These are phyloP conservation scores for Picea sitchensis DNA, from an alignment of 75 land plant species.

Conservation along the genomic window DNA sequence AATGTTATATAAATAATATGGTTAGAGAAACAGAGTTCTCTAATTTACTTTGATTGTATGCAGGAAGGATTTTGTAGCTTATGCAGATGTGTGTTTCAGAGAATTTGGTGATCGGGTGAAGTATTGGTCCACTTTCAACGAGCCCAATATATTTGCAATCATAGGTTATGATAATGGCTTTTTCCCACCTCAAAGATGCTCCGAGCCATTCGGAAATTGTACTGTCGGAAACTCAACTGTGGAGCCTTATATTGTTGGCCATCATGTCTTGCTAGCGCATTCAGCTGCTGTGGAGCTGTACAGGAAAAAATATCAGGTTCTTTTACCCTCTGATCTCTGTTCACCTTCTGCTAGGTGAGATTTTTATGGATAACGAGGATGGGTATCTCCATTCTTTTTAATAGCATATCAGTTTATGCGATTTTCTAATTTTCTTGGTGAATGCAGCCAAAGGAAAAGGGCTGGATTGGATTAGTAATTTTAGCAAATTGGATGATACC, in stretches of 20 bases:
- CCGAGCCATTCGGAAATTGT: constrained; percentile 37
- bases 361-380: not conserved
- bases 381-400: not conserved
- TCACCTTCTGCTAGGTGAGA: not conserved
- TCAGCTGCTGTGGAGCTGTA: constrained; percentile 26
- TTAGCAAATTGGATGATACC: constrained; percentile 34
- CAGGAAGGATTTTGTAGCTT: constrained; percentile 35
- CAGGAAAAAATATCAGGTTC: constrained; percentile 23
- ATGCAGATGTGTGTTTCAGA: constrained; percentile 40
- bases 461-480: constrained; percentile 35
- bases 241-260: constrained; percentile 51
- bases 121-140: constrained; percentile 46
- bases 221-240: constrained; percentile 36
- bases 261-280: constrained; percentile 38
- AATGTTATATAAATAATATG: no score
- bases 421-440: not conserved
- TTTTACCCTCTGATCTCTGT: not conserved
- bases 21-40: no score
- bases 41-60: not conserved
- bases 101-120: constrained; percentile 44
- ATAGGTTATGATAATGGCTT: constrained; percentile 25
- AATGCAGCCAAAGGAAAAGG: constrained; percentile 39
- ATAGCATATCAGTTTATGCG: not conserved
- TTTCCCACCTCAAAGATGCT: constrained; percentile 35
- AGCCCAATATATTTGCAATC: constrained; percentile 22